Evolutionary conservation across 2,329 filamentous ascomycete genomes (phyloP), one percentile per base, ranked within the genome.

Genomic region (Dendryphion nanum): DNA sequence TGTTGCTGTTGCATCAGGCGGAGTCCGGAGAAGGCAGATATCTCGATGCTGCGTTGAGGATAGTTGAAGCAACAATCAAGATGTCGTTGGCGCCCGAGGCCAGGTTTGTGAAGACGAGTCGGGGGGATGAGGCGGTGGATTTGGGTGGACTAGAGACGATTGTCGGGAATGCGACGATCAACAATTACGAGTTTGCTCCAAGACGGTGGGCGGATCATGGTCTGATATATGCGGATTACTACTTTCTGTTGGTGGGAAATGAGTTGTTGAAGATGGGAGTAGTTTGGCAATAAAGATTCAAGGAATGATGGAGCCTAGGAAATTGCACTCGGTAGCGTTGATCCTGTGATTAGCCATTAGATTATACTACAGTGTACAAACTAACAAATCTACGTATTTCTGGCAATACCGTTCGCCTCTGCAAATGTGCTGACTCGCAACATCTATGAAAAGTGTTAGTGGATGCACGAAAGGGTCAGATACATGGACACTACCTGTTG

Each of bases 141-240:
- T 37, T 39, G 10, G 57, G 51, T 2, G 32, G 44, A 36, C 67
- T 69, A 29, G 70, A 64, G 4, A 72, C 73, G 6, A 44, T 74
- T 3, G 18, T 35, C n/a, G 50, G 55, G 13, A 66, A 67, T 26
- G 66, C 68, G 5, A 72, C 68, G 0, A 69, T 70, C 18, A 71
- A 71, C 35, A 69, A 71, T 35, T 67, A 61, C 24, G 58, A 69
- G 41, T 65, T 60, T 41, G 67, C 67, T 5, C 66, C 59, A 3
- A 53, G 63, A 14, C 47, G 59, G n/a, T 70, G 64, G 64, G 63
- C 66, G 1, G 51, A 71, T 33, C 68, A 71, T 42, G 68, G 68
- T 0, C 41, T 73, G 7, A 68, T 72, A 0, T 72, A 72, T 39
- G 69, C 69, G 0, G 69, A 72, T 36, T 72, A 72, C 47, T 72